Base-by-base conservation (phyloP, 1,284 basidiomycete genomes). In the Marasmius fiardii region DNA sequence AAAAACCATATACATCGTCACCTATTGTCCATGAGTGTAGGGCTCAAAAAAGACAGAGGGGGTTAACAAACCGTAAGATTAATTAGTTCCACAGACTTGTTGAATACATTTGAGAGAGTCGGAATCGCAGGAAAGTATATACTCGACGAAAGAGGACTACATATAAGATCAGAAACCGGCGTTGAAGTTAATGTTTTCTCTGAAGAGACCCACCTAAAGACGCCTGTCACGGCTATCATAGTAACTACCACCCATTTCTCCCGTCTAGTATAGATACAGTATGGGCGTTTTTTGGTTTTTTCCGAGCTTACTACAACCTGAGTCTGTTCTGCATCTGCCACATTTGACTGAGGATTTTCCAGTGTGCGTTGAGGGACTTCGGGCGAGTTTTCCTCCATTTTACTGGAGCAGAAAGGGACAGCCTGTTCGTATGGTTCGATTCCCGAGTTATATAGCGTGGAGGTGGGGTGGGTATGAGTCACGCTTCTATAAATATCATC, bases 91-190 rank as follows among this genome's bases (percentile, higher is more conserved):
- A 77, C 76, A 0, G 83, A 80, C 57, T 85, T 82, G 60, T 83
- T 61, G 59, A 93, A 89, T 1, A 75, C 86, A 4, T 61, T 58
- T 0, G 85, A 76, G 23, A 93, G 74, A 1, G 78, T 75, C 0
- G 89, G 90, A 49, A 93, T 86, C 2, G 86, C 88, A 8, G 90
- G 89, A 58, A 91, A 82, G 66, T 90, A 93, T 55, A 90, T 86
- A 58, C 86, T 91, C 3, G 86, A 78, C 2, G 89, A 85, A 24
- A 92, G 67, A 2, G 88, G 87, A 62, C 87, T 90, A 56, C 5
- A 34, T 37, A 54, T 39, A 2, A 28, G 28, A 2, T 43, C 16
- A 28, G 18, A 37, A 26, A 47, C 20, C 5, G 11, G 5, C n/a
- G 21, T 39, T 48, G 7, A 21, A 39, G 28, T 16, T 35, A n/a